Evolutionary conservation across 2,329 filamentous ascomycete genomes (phyloP).

Genomic region (Ascocoryne sarcoides): DNA sequence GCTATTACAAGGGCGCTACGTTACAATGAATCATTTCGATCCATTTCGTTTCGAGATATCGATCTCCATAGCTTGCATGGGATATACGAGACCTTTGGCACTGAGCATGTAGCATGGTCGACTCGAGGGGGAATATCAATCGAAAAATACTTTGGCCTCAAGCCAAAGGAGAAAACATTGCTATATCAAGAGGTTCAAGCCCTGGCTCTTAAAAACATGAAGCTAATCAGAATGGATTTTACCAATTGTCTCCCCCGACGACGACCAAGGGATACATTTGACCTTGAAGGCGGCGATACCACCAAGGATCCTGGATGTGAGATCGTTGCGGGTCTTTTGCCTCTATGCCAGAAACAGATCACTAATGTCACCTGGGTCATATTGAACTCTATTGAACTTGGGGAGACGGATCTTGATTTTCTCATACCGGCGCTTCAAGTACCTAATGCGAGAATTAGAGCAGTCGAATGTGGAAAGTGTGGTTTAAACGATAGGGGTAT

Average conservation of each 20-base stretch:
- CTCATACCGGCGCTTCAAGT: slow-evolving; percentile 61
- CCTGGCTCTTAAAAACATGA: slow-evolving; percentile 55
- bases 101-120: slow-evolving; percentile 51
- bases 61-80: slow-evolving; percentile 57
- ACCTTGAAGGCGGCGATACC: slow-evolving; percentile 37
- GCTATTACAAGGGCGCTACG: slow-evolving; percentile 61
- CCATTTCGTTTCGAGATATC: slow-evolving; percentile 58
- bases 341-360: slow-evolving; percentile 55
- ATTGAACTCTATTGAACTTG: slow-evolving; percentile 59
- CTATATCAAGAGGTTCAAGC: slow-evolving; percentile 62
- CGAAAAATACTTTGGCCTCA: slow-evolving; percentile 25
- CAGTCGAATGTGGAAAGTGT: slow-evolving; percentile 58
- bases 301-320: slow-evolving; percentile 56
- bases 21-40: slow-evolving; percentile 61
- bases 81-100: slow-evolving; percentile 48
- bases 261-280: slow-evolving; percentile 35
- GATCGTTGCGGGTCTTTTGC: slow-evolving; percentile 60
- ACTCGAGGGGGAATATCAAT: slow-evolving; percentile 42
- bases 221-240: slow-evolving; percentile 56
- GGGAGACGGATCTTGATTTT: slow-evolving; percentile 59
- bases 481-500: slow-evolving; percentile 48
- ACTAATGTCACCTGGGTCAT: slow-evolving; percentile 66
- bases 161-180: slow-evolving; percentile 36
- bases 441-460: slow-evolving; percentile 54
- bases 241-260: slow-evolving; percentile 49